Percentiles rank a stretch among this genome's conserved stretches.
These are phyloP conservation scores for Penicillium oxalicum DNA, from an alignment of 2,329 filamentous ascomycete genomes.

Conservation along the genomic window DNA sequence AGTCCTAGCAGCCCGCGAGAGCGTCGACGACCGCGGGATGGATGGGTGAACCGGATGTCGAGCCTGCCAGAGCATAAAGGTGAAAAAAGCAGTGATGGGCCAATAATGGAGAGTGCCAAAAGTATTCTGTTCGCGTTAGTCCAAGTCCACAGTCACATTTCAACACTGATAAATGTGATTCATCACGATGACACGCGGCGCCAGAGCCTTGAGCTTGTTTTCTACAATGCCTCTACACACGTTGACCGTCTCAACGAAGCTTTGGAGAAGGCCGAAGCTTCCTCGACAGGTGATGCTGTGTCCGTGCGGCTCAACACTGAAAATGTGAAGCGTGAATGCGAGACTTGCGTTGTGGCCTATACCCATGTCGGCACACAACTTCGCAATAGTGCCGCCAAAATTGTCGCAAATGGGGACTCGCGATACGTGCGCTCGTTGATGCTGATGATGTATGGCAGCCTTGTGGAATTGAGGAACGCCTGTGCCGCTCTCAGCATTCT, in stretches of 20 bases:
- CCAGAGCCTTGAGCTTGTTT: slow-evolving; percentile 50
- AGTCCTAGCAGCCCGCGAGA: slow-evolving; percentile 43
- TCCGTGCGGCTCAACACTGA: slow-evolving; percentile 37
- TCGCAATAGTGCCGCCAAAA: slow-evolving; percentile 44
- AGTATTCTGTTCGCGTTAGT: slow-evolving; percentile 52
- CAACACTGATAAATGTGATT: slow-evolving; percentile 43
- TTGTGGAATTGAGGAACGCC: slow-evolving; percentile 56
- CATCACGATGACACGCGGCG: slow-evolving; percentile 43
- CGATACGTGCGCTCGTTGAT: slow-evolving; percentile 55
- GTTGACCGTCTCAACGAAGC: slow-evolving; percentile 53
- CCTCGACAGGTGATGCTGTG: slow-evolving; percentile 47
- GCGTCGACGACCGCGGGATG: slow-evolving; percentile 36
- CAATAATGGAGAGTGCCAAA: slow-evolving; percentile 51
- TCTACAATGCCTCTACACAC: slow-evolving; percentile 51
- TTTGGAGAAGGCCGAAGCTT: slow-evolving; percentile 45
- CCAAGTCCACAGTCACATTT: slow-evolving; percentile 46
- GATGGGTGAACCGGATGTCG: slow-evolving; percentile 48
- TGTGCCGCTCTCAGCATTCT: slow-evolving; percentile 48
- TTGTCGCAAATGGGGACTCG: slow-evolving; percentile 51
- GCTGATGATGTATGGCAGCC: slow-evolving; percentile 53
- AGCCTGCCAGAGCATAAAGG: slow-evolving; percentile 53
- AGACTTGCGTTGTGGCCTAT: slow-evolving; percentile 47
- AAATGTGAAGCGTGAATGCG: slow-evolving; percentile 42
- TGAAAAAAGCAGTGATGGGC: slow-evolving; percentile 42
- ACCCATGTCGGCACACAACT: slow-evolving; percentile 46